Evolutionary conservation across 805 yeast species (phyloP), one percentile per base, ranked within the genome.

Genomic region (Ogataea haglerorum): DNA sequence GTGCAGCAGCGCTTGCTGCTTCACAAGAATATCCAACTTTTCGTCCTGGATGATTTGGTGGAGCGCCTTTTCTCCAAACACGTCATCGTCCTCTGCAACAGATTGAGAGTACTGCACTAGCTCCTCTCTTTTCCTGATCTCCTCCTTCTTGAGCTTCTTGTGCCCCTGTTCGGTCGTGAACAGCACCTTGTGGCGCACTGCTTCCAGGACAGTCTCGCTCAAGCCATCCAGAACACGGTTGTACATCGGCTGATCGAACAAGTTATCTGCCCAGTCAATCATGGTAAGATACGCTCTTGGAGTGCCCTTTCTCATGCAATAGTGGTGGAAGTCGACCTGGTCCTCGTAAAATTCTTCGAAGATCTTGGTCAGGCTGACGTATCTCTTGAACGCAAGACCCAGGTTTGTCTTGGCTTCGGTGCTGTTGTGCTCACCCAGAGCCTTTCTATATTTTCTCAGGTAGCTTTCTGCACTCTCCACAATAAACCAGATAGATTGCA

Each of bases 301-400:
- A 6, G 97, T 87, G 16, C 97, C 98, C 52, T 84, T 80, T 64
- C 96, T 78, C 72, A 86, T 77, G 58, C 95, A 85, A 61, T 87
- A 93, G 33, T 85, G 82, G 60, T 93, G 98, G 81, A 91, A 93
- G 61, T 93, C 99, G 48, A 84, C 73, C 67, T 93, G 97, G 58
- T 93, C 99, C 47, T 76, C 77, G 56, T 70, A 76, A 64, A 80
- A 89, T 38, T 79, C 84, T 31, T 78, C 72, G 63, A 80, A 89
- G 22, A 85, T 75, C 45, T 78, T 78, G 36, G 78, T 67, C 33
- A 89, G 72, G 2, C 87, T 80, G 30, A 67, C 61, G 58, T 74
- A 86, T 54, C 98, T 75, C 64, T 93, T 93, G 47, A 89, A 65
- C 0, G 97, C 79, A 49, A 93, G 64, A 0, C 95, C 95, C 44